Conservation (phyloP, 2,329 filamentous ascomycete genomes). For the Talaromyces sp. region DNA sequence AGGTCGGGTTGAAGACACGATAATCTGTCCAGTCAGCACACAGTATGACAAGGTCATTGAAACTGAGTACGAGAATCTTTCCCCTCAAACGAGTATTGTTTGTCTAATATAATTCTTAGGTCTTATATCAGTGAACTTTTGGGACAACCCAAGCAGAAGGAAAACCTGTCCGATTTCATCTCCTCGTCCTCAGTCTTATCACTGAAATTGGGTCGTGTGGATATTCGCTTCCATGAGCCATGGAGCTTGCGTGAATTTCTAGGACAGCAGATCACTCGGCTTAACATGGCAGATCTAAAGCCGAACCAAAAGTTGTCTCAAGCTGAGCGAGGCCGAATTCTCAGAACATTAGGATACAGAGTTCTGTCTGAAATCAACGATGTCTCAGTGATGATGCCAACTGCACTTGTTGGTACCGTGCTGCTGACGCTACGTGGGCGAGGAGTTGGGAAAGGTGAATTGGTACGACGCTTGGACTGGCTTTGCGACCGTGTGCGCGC, state of each 20-base stretch:
- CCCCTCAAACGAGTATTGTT: background rate
- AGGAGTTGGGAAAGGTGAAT: conserved; percentile 83
- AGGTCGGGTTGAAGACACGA: conserved; percentile 83
- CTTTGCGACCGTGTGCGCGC: conserved; percentile 76
- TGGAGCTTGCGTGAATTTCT: conserved; percentile 89
- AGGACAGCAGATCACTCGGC: conserved; percentile 69
- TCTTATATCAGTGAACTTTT: conserved; percentile 94
- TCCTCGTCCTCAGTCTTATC: conserved; percentile 85
- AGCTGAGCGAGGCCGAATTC: conserved; percentile 67
- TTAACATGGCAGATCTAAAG: conserved; percentile 43
- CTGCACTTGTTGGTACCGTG: conserved; percentile 91
- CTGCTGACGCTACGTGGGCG: conserved; percentile 87
- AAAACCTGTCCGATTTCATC: conserved; percentile 89
- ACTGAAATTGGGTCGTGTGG: conserved; percentile 84
- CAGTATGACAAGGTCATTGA: conserved; percentile 99
- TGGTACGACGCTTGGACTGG: conserved; percentile 88
- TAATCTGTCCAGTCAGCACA: conserved; percentile 93
- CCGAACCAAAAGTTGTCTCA: conserved; percentile 47
- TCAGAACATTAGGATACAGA: conserved; percentile 87
- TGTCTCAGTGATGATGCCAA: conserved; percentile 97
- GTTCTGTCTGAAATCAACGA: conserved; percentile 93
- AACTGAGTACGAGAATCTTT: conserved; percentile 62
- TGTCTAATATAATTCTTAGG: conserved; percentile 34
- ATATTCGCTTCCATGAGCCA: conserved; percentile 93
- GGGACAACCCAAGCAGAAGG: conserved; percentile 92